These are phyloP conservation scores for Lactarius pseudohatsudake DNA, from an alignment of 768 basidiomycete species.

Conservation along the genomic window DNA sequence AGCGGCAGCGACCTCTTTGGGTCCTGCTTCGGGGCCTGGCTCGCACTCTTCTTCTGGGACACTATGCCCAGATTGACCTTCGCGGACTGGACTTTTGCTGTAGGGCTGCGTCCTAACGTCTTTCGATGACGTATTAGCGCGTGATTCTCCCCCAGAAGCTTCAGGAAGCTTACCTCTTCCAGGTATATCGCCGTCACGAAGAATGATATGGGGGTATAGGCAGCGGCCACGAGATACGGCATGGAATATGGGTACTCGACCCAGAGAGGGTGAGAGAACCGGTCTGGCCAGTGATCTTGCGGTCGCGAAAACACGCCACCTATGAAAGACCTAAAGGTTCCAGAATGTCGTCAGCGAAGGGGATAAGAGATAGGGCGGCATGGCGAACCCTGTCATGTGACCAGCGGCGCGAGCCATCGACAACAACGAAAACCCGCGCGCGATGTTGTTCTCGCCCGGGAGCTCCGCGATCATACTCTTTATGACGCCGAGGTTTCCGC, in stretches of 20 bases:
- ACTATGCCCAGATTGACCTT: neutral
- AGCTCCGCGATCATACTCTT: conserved; percentile 70
- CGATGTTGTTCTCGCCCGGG: conserved; percentile 59
- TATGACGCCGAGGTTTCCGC: conserved; percentile 50
- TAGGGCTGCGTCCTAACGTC: conserved; percentile 2
- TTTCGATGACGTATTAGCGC: no score
- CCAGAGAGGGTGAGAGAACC: conserved; percentile 32
- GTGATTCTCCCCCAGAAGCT: no score
- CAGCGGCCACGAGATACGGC: conserved; percentile 25
- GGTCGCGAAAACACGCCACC: conserved; percentile 33
- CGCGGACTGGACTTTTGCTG: neutral
- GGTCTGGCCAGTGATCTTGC: conserved; percentile 27
- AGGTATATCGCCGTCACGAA: no score
- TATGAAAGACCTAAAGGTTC: conserved; percentile 23
- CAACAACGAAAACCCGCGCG: conserved; percentile 40
- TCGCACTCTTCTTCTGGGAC: neutral
- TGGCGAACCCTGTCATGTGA: conserved; percentile 18
- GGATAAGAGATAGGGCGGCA: no score
- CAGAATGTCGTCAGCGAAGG: neutral
- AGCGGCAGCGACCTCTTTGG: conserved; percentile 4
- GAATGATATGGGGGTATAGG: conserved; percentile 11
- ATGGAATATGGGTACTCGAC: conserved; percentile 32
- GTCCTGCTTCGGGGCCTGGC: neutral
- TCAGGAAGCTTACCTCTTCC: no score
- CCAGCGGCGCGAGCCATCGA: conserved; percentile 33